phyloP scores from a whole-genome alignment of 805 yeast species.

The Sugiyamaella floridensis region DNA sequence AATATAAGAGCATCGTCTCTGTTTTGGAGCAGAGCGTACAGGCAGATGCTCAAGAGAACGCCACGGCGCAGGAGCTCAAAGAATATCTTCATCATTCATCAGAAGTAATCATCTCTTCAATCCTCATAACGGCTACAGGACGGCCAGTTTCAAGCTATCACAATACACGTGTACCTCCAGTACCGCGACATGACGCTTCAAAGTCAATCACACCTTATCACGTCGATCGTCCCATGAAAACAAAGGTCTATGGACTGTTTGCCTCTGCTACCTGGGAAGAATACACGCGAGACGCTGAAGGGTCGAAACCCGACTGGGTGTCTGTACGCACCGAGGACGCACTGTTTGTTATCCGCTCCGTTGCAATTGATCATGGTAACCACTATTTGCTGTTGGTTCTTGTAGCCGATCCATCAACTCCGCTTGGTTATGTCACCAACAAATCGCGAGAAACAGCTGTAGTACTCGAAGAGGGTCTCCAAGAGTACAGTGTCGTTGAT shows the following conservation, averaged over 20 bases:
- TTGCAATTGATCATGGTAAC: constrained; percentile 7
- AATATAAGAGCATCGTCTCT: constrained; percentile 14
- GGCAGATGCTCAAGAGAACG: constrained; percentile 9
- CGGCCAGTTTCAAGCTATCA: constrained; percentile 21
- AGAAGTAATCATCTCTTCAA: constrained; percentile 19
- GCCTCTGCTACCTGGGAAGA: constrained; percentile 27
- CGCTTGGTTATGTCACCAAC: constrained; percentile 22
- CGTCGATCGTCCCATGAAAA: constrained; percentile 22
- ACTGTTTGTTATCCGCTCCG: constrained; percentile 16
- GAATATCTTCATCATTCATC: constrained; percentile 9
- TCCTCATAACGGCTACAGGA: constrained; percentile 18
- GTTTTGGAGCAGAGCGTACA: constrained; percentile 21
- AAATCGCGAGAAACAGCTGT: constrained; percentile 21
- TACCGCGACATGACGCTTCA: constrained; percentile 10
- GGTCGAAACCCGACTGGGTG: constrained; percentile 20
- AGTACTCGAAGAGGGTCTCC: constrained; percentile 21
- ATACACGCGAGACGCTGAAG: constrained; percentile 6
- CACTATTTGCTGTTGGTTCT: constrained; percentile 19
- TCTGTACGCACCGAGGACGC: constrained; percentile 23
- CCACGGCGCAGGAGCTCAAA: constrained; percentile 8
- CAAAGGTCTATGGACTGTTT: constrained; percentile 27
- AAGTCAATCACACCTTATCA: constrained; percentile 15
- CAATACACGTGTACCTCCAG: constrained; percentile 16
- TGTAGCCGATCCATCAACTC: constrained; percentile 25
- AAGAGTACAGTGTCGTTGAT: constrained; percentile 13